Evolutionary conservation across 1,284 basidiomycete genomes (phyloP).

Genomic region (Kwoniella shivajii): DNA sequence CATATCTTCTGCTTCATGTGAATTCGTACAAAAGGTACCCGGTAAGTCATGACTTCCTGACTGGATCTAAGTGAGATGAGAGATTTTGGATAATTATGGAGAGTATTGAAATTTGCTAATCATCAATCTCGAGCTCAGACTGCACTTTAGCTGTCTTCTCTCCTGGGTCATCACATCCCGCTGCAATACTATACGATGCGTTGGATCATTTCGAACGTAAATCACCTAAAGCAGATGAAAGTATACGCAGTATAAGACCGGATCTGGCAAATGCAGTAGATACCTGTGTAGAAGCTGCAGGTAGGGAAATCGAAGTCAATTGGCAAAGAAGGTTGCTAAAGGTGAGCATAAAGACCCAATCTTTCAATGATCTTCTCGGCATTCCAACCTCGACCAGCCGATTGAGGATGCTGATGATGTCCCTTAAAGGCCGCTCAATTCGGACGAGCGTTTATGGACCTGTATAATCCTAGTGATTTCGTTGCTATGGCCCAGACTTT

Average conservation of each 20-base stretch:
- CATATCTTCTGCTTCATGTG: constrained; percentile 74
- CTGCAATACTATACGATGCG: constrained; percentile 90
- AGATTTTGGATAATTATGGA: too few species aligned
- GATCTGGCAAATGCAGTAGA: constrained; percentile 87
- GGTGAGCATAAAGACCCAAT: constrained; percentile 57
- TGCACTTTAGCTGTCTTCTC: constrained; percentile 80
- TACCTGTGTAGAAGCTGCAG: constrained; percentile 90
- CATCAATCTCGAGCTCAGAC: constrained; percentile 54
- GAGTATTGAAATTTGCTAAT: constrained; percentile 5
- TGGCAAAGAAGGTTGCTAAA: constrained; percentile 87
- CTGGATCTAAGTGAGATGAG: too few species aligned
- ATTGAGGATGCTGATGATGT: too few species aligned
- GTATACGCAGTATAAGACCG: constrained; percentile 80
- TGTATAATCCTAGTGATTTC: constrained; percentile 87
- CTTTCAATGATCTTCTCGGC: too few species aligned
- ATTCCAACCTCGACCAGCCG: too few species aligned
- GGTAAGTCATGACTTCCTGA: constrained; percentile 55
- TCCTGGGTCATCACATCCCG: constrained; percentile 87
- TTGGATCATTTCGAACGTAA: constrained; percentile 82
- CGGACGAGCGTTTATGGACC: constrained; percentile 88
- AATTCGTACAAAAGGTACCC: constrained; percentile 91
- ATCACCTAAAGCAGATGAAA: constrained; percentile 90
- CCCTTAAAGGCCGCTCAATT: constrained; percentile 81
- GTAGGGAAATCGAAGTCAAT: constrained; percentile 82
- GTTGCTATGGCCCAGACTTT: constrained; percentile 87